Percentiles rank a stretch among this genome's conserved stretches.
Conservation (phyloP, 257 asterid species). For the Nicotiana benthamiana region DNA sequence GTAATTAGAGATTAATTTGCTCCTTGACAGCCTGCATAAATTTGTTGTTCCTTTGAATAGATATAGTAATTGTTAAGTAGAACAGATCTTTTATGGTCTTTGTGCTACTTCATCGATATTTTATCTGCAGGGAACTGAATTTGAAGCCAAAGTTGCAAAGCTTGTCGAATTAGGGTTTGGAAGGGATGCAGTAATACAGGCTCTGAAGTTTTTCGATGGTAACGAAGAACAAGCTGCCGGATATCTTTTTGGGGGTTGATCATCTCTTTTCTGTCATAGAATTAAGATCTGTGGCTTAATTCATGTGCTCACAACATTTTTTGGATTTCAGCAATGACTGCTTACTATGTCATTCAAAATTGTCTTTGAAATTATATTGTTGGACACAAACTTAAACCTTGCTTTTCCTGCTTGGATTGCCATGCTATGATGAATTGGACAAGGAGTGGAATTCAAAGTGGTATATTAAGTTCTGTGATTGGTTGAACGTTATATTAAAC, state of each 20-base stretch:
- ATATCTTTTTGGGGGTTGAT: constrained; percentile 84
- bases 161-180: constrained; percentile 93
- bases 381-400: neutral
- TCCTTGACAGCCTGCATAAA: neutral
- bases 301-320: neutral
- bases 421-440: neutral
- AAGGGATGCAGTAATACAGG: constrained; percentile 77
- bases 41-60: neutral
- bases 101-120: neutral
- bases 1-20: neutral
- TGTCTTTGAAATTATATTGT: neutral
- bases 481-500: neutral
- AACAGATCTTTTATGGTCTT: neutral
- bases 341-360: neutral
- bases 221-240: constrained; percentile 95
- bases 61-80: neutral
- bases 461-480: neutral
- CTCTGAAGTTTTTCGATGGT: constrained; percentile 70
- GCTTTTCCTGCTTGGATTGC: neutral
- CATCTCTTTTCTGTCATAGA: neutral
- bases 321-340: neutral
- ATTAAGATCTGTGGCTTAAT: neutral
- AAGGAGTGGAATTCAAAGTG: neutral
- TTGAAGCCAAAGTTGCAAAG: constrained; percentile 83
- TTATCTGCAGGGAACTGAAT: constrained; percentile 52